Base-by-base conservation (phyloP, 2,329 filamentous ascomycete species). In the Monilinia fructicola region DNA sequence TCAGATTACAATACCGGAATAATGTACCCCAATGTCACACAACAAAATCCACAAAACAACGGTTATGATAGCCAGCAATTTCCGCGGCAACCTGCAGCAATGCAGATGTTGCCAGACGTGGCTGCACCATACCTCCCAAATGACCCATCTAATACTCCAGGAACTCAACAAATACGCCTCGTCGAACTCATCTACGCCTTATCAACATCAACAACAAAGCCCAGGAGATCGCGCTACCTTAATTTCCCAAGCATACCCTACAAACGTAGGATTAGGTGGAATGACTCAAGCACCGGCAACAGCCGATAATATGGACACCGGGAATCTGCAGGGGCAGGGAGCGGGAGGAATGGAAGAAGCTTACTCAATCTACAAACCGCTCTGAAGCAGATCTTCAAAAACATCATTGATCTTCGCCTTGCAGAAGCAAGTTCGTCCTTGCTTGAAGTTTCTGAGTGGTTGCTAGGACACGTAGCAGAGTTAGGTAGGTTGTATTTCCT, bases 51-150 rank as follows among this genome's bases (percentile, higher is more conserved):
- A 70, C 85, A 86, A 79, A 82, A 81, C 79, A 78, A 86, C 81
- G 82, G 89, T 79, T 96, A 96, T 81, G 90, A 94, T 76, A 86
- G 88, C 77, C 85, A 88, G 79, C 89, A 89, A 76, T 96, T 92
- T 81, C 84, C 88, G 73, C 88, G 90, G 81, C 90, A 92, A 76
- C 85, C 89, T 79, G 87, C 90, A 83, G 86, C 85, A 69, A 86
- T 95, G 80, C 90, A 92, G 77, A 90, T 92, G 80, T 83, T 93
- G 78, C 81, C 87, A 76, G 87, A 92, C 78, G 84, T 85, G 69
- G 84, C 89, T 76, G 83, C 89, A 80, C 89, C 90, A 75, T 97
- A 95, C 82, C 93, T 92, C 79, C 80, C 85, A 73, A 83, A 82
- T 78, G 89, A 90, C 76, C 82, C 88, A 76, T 82, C 85, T 73